Percentiles rank a stretch among this genome's conserved stretches.
These are phyloP conservation scores for Pseudocercospora macadamiae DNA, from an alignment of 2,329 filamentous ascomycete species.

Conservation along the genomic window DNA sequence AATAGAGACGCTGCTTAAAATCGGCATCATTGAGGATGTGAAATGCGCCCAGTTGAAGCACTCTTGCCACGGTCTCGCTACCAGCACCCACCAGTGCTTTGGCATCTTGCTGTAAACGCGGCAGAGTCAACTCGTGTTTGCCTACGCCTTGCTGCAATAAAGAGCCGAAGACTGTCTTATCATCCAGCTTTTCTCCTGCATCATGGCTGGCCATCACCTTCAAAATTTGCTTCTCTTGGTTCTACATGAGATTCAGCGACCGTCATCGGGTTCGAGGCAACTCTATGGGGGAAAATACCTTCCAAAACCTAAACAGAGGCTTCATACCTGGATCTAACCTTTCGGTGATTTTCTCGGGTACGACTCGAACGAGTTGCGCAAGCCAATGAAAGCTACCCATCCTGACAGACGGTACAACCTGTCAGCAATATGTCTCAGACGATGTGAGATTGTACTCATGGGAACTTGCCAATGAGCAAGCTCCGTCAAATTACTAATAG, in stretches of 20 bases:
- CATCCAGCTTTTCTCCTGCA: not conserved
- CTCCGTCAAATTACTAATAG: not conserved
- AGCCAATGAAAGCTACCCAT: not conserved
- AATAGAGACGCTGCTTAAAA: conserved; percentile 40
- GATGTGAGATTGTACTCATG: too few relatives aligned
- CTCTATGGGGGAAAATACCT: not conserved
- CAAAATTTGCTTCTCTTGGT: conserved; percentile 3
- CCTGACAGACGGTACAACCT: too few relatives aligned
- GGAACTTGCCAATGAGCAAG: conserved; percentile 7
- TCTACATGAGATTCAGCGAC: not conserved
- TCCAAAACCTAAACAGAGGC: conserved; percentile 5
- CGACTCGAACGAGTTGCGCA: conserved; percentile 1
- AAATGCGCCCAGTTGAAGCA: conserved; percentile 46
- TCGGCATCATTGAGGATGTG: conserved; percentile 44
- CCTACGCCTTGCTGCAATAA: conserved; percentile 10
- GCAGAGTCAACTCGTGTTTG: conserved; percentile 40
- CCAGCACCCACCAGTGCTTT: conserved; percentile 52
- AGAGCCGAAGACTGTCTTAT: conserved; percentile 15
- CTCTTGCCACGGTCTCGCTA: conserved; percentile 49
- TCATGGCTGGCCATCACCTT: not conserved
- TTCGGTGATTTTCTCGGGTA: conserved; percentile 2
- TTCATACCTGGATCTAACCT: conserved; percentile 9
- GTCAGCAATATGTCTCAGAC: too few relatives aligned
- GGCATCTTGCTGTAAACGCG: conserved; percentile 45
- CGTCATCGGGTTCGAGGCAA: not conserved